phyloP scores from a whole-genome alignment of 352 stramenopile genomes.

The Elongisporangium anandrum region DNA sequence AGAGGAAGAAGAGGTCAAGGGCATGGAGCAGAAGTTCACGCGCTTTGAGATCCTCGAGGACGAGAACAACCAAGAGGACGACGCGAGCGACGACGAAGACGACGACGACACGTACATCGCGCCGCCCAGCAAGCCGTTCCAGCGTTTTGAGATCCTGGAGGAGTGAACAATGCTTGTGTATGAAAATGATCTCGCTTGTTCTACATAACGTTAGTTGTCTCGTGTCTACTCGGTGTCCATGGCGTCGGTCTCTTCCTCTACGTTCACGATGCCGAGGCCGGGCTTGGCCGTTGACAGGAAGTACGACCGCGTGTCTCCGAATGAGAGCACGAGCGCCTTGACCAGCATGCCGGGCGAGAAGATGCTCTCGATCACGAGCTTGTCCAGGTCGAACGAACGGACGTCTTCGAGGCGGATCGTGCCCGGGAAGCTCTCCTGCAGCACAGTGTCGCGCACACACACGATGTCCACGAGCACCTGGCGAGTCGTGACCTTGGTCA shows the following conservation, averaged over 20 bases:
- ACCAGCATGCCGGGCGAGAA: conserved; percentile 69
- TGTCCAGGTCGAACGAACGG: conserved; percentile 74
- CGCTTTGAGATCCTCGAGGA: conserved; percentile 65
- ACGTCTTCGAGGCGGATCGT: conserved; percentile 81
- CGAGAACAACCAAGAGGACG: conserved; percentile 25
- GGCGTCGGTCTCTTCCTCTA: conserved; percentile 23
- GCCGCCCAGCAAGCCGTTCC: conserved; percentile 15
- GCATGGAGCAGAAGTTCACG: conserved; percentile 25
- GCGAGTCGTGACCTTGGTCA: conserved; percentile 63
- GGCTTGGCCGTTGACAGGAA: conserved; percentile 75
- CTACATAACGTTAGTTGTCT: background rate
- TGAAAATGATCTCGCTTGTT: background rate
- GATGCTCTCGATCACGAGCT: conserved; percentile 73
- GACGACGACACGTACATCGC: conserved; percentile 17
- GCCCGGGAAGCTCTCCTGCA: conserved; percentile 76
- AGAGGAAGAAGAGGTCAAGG: conserved; percentile 4
- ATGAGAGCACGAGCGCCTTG: conserved; percentile 79
- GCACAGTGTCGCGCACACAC: conserved; percentile 58
- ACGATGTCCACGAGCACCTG: conserved; percentile 81
- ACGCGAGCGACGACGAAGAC: conserved; percentile 25
- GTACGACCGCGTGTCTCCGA: conserved; percentile 82
- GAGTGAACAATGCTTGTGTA: conserved; percentile 16
- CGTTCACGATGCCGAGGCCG: conserved; percentile 59
- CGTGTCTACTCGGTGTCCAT: conserved; percentile 52
- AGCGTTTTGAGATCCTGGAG: conserved; percentile 54